Conservation (phyloP, 2,329 filamentous ascomycete species). For the Fusarium algeriense region DNA sequence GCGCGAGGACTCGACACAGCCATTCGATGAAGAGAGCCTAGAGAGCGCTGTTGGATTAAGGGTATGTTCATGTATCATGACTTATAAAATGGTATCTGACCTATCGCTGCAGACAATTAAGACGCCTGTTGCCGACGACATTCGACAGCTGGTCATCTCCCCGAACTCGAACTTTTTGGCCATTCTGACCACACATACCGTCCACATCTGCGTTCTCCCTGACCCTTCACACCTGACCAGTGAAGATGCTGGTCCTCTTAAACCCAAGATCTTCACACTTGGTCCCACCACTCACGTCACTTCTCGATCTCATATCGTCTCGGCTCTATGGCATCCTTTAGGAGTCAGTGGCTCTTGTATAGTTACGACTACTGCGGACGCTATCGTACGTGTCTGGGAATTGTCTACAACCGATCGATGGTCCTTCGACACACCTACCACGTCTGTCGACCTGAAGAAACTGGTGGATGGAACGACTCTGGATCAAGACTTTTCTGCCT, state of each 20-base stretch:
- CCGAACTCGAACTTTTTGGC: conserved; percentile 86
- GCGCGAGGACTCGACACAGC: conserved; percentile 59
- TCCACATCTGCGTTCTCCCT: conserved; percentile 88
- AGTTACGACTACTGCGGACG: conserved; percentile 89
- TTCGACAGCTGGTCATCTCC: conserved; percentile 86
- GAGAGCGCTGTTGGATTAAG: conserved; percentile 50
- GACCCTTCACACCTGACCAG: conserved; percentile 81
- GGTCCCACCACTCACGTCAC: conserved; percentile 93
- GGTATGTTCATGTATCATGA: conserved; percentile 45
- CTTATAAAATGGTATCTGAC: conserved; percentile 11
- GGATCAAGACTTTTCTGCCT: conserved; percentile 86
- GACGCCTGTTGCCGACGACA: conserved; percentile 82
- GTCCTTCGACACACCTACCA: conserved; percentile 85
- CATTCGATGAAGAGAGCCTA: conserved; percentile 52
- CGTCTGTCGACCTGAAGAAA: conserved; percentile 90
- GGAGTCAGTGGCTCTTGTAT: conserved; percentile 84
- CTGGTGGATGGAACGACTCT: conserved; percentile 85
- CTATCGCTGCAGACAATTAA: conserved; percentile 72
- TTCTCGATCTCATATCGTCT: conserved; percentile 82
- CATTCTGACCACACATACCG: conserved; percentile 86
- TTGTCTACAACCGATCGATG: conserved; percentile 84
- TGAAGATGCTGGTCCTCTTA: conserved; percentile 75
- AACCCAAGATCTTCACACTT: conserved; percentile 89
- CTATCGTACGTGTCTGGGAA: conserved; percentile 91
- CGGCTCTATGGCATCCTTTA: conserved; percentile 91